These are phyloP conservation scores for Globisporangium spiculum DNA, from an alignment of 352 stramenopile species.

Conservation along the genomic window DNA sequence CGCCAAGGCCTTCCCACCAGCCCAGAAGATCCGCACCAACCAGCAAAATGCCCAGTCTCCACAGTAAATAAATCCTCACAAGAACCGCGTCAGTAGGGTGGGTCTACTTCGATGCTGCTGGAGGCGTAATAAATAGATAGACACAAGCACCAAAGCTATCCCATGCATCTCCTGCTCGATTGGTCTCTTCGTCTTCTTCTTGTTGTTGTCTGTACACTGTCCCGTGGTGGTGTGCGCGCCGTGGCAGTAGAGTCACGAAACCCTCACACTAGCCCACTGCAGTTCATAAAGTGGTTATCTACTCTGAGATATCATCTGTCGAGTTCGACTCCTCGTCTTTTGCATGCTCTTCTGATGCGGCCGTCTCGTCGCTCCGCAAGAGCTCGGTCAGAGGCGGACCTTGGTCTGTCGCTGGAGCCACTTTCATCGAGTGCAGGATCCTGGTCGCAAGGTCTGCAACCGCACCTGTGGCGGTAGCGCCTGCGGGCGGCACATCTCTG, in stretches of 20 bases:
- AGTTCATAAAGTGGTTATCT: background rate
- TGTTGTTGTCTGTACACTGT: background rate
- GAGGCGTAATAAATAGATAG: background rate
- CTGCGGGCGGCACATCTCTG: background rate
- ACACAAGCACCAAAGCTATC: background rate
- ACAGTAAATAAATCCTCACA: background rate
- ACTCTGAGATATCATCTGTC: background rate
- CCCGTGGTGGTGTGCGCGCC: background rate
- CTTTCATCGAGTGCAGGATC: constrained; percentile 21
- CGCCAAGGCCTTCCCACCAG: constrained; percentile 4
- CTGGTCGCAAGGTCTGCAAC: constrained; percentile 9
- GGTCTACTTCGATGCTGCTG: background rate
- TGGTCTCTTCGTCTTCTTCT: background rate
- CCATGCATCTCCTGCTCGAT: background rate
- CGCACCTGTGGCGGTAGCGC: background rate
- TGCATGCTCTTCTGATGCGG: background rate
- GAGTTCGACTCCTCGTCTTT: background rate
- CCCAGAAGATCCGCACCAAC: background rate
- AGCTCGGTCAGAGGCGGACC: constrained; percentile 6
- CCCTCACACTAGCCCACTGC: background rate
- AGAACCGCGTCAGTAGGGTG: background rate
- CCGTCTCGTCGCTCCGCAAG: background rate
- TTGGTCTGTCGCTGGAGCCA: constrained; percentile 6
- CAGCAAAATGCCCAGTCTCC: background rate
- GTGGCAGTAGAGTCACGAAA: background rate